Evolutionary conservation across 768 basidiomycete species (phyloP), one percentile per base, ranked within the genome.

Genomic region (Trametes punicea): DNA sequence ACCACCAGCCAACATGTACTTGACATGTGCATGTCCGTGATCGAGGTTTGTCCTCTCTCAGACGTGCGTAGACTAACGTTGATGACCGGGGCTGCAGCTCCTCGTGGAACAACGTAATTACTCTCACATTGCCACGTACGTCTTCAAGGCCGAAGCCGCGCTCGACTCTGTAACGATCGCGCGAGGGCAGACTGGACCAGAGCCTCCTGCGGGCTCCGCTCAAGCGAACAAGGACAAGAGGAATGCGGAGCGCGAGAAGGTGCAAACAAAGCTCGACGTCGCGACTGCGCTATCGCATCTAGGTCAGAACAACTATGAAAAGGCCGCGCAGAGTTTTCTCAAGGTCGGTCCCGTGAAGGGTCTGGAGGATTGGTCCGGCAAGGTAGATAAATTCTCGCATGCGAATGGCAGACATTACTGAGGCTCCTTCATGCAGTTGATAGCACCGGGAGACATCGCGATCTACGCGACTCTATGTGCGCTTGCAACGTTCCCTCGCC

Each of bases 71-170:
- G n/a, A 16, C 23, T 49, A 49, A 64, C 20, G 23, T 9, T 50
- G 46, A n/a, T 58, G 16, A 5, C n/a, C 42, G 16, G 33, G 8
- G 16, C 26, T 31, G 21, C 65, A 93, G 91, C 80, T 94, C 33
- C 80, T 93, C 36, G 80, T 95, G 57, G 91, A 94, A 72, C 88
- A 92, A 70, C 77, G 82, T 57, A 92, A 90, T 70, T 94, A 93
- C 70, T 75, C 88, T 2, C 90, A 93, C 65, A 80, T 97, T 31
- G 79, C 88, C 7, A 93, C 90, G n/a, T 95, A 97, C 67, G 84
- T 97, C 26, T 92, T 88, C 81, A 97, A 97, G 71, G 93, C 93
- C n/a, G 94, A 97, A 57, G 86, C 91, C 0, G 89, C 92, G 0
- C 77, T 97, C 23, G 93, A 96, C 36, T 82, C 83, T 2, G 62